phyloP scores from a whole-genome alignment of 2,329 filamentous ascomycete species.

The Aspergillus udagawae region DNA sequence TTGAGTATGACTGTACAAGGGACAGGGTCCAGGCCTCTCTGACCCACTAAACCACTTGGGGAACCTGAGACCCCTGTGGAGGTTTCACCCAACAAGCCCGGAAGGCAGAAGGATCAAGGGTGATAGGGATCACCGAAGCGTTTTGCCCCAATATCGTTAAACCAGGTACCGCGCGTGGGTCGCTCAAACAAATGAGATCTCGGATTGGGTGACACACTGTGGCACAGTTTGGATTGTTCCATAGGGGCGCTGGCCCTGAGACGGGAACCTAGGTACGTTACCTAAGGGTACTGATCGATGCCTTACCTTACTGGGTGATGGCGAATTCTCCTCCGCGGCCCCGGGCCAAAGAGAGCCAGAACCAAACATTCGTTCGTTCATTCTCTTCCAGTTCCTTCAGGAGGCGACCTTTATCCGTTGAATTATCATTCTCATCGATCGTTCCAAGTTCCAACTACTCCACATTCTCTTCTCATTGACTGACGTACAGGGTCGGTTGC shows the following conservation, averaged over 20 bases:
- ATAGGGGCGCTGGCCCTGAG: neutral
- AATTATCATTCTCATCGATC: neutral
- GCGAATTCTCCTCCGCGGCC: too few relatives aligned
- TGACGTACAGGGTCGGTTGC: slow-evolving; percentile 7
- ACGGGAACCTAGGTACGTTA: neutral
- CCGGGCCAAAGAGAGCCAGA: neutral
- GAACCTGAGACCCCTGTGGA: slow-evolving; percentile 3
- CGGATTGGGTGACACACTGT: neutral
- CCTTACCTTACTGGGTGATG: neutral
- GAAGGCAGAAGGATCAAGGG: slow-evolving; percentile 7
- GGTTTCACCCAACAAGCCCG: slow-evolving; percentile 7
- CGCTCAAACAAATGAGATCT: neutral
- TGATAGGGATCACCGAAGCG: slow-evolving; percentile 10
- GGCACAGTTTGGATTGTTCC: neutral
- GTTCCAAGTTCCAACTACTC: slow-evolving; percentile 1
- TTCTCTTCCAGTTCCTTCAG: neutral
- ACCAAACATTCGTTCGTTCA: neutral
- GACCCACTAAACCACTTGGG: neutral
- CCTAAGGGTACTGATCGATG: neutral
- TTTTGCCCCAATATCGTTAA: slow-evolving; percentile 4
- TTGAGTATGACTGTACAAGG: neutral
- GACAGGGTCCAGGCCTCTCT: neutral
- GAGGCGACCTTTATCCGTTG: slow-evolving; percentile 1
- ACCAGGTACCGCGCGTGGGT: slow-evolving; percentile 1
- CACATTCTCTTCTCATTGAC: slow-evolving; percentile 6